Conservation (phyloP, 306 rosid genomes). For the Begonia peltatifolia region DNA sequence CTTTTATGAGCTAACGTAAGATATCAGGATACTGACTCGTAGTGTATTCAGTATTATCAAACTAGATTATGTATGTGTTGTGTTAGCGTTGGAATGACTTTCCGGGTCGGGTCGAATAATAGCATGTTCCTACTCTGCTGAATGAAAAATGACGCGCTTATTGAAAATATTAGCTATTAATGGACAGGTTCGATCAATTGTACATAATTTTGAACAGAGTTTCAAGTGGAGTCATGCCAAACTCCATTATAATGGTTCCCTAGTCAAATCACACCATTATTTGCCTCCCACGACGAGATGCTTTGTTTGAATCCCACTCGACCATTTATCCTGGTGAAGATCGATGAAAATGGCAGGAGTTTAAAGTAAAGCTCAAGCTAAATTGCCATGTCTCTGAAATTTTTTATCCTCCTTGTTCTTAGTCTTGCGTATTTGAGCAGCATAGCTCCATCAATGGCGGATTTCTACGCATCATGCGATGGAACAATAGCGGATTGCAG, state of each 20-base stretch:
- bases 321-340: not conserved
- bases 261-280: not conserved
- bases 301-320: too few species aligned
- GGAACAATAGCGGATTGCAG: not conserved
- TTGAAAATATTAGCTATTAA: too few species aligned
- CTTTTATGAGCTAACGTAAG: not conserved
- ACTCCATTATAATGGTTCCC: not conserved
- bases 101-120: too few species aligned
- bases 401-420: too few species aligned
- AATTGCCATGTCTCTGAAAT: too few species aligned
- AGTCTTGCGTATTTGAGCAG: too few species aligned
- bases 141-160: too few species aligned
- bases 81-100: too few species aligned
- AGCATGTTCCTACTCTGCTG: too few species aligned
- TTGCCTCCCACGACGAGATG: not conserved
- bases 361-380: conserved; percentile 11
- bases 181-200: not conserved
- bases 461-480: too few species aligned
- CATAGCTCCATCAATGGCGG: too few species aligned
- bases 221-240: not conserved
- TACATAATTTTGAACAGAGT: not conserved
- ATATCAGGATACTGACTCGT: not conserved
- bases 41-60: not conserved
- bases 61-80: not conserved
- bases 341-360: not conserved